Percentiles rank a stretch among this genome's conserved stretches.
Conservation (phyloP, 2,329 filamentous ascomycete genomes). For the Colletotrichum higginsianum region DNA sequence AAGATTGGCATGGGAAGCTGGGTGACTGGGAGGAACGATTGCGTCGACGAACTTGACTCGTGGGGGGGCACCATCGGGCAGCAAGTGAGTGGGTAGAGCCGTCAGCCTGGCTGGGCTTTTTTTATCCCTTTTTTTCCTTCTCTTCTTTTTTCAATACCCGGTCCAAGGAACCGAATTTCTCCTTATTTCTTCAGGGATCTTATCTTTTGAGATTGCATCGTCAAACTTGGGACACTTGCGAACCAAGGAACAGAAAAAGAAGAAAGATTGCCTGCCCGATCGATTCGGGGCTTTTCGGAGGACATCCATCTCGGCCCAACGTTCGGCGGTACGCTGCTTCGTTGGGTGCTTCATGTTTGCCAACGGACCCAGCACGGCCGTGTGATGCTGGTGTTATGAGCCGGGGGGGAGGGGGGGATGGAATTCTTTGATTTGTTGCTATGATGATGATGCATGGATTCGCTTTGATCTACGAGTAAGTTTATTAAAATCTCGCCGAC, state of each 20-base stretch:
- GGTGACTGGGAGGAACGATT: neutral
- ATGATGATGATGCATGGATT: too few relatives aligned
- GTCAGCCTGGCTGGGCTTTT: neutral
- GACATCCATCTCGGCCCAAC: constrained; percentile 15
- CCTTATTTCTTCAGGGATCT: too few relatives aligned
- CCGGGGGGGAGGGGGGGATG: too few relatives aligned
- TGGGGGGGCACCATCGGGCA: neutral
- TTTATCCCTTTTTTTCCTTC: neutral
- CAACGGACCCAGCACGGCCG: neutral
- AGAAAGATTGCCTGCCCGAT: neutral
- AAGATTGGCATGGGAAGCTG: neutral
- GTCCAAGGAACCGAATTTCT: too few relatives aligned
- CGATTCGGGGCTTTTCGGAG: constrained; percentile 23
- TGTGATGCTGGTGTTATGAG: neutral
- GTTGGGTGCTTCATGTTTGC: neutral
- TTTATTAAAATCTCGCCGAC: neutral
- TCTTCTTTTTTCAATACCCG: too few relatives aligned
- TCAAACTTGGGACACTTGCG: neutral
- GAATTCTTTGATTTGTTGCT: too few relatives aligned
- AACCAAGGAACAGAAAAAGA: neutral
- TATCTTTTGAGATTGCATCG: neutral
- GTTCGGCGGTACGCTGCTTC: constrained; percentile 9
- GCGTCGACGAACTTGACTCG: neutral
- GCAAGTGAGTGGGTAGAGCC: constrained; percentile 2
- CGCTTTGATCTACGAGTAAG: neutral